Conservation (phyloP, 2,329 filamentous ascomycete genomes). For the Aureobasidium mangrovei region DNA sequence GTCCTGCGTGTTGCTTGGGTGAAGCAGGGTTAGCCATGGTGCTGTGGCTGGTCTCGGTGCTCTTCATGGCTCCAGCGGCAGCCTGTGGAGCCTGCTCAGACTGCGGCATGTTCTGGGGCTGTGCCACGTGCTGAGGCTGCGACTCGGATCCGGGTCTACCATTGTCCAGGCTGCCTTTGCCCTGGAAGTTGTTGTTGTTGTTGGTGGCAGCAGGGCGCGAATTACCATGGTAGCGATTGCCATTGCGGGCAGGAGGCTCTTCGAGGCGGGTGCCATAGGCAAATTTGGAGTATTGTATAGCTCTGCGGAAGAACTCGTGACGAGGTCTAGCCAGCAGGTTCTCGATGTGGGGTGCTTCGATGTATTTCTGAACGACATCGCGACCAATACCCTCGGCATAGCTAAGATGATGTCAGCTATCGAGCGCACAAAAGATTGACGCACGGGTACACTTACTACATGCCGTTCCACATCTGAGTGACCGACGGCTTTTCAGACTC, state of each 20-base stretch:
- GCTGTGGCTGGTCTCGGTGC: not conserved
- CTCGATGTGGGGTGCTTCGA: conserved; percentile 10
- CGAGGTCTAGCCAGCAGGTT: conserved; percentile 8
- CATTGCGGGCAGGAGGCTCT: not conserved
- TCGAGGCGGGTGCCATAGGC: not conserved
- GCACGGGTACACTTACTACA: conserved; percentile 6
- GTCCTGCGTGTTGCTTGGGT: not conserved
- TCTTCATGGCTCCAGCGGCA: too few relatives aligned
- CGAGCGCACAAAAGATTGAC: not conserved
- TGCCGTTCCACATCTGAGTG: conserved; percentile 16
- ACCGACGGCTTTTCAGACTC: not conserved
- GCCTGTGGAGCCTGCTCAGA: too few relatives aligned
- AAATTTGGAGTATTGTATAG: not conserved
- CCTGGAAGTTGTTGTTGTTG: not conserved
- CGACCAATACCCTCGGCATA: conserved; percentile 11
- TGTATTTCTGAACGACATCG: conserved; percentile 5
- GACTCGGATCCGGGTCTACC: too few relatives aligned
- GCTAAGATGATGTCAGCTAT: not conserved
- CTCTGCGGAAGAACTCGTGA: conserved; percentile 1
- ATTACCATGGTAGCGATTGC: not conserved
- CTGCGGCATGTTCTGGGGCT: too few relatives aligned
- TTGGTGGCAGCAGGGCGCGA: not conserved
- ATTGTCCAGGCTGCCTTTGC: not conserved
- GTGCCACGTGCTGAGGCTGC: too few relatives aligned
- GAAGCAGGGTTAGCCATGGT: not conserved